phyloP scores from a whole-genome alignment of 352 stramenopile genomes.

The Phytophthora fragariae region DNA sequence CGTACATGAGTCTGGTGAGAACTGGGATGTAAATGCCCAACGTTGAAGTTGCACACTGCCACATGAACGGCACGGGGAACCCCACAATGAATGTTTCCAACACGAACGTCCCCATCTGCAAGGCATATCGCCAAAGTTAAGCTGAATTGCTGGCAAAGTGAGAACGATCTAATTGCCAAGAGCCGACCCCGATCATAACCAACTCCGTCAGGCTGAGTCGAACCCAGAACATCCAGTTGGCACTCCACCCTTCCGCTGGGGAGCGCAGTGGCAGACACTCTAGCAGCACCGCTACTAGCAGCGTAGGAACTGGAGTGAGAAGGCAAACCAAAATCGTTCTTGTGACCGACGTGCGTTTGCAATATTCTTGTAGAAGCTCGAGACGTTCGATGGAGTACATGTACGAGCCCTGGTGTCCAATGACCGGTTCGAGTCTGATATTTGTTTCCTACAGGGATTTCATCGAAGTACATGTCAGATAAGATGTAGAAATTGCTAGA shows the following conservation, averaged over 20 bases:
- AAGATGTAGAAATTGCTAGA: too few relatives aligned
- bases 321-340: slow-evolving; percentile 4
- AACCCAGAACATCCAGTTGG: not conserved
- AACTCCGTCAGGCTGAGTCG: not conserved
- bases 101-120: not conserved
- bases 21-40: not conserved
- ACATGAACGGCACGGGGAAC: not conserved
- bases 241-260: not conserved
- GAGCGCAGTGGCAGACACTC: not conserved
- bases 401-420: slow-evolving; percentile 5
- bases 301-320: slow-evolving; percentile 3
- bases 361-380: slow-evolving; percentile 12
- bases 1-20: not conserved
- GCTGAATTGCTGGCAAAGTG: not conserved
- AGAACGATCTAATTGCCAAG: not conserved
- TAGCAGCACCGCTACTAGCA: slow-evolving; percentile 1
- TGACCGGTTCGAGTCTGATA: too few relatives aligned
- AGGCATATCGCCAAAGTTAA: not conserved
- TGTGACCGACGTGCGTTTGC: slow-evolving; percentile 1
- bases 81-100: not conserved
- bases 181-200: not conserved
- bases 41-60: not conserved
- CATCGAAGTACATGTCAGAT: too few relatives aligned
- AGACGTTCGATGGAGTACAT: slow-evolving; percentile 14
- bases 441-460: too few relatives aligned